Evolutionary conservation across 805 yeast species (phyloP), one percentile per base, ranked within the genome.

Genomic region (Nakazawaea ishiwadae): DNA sequence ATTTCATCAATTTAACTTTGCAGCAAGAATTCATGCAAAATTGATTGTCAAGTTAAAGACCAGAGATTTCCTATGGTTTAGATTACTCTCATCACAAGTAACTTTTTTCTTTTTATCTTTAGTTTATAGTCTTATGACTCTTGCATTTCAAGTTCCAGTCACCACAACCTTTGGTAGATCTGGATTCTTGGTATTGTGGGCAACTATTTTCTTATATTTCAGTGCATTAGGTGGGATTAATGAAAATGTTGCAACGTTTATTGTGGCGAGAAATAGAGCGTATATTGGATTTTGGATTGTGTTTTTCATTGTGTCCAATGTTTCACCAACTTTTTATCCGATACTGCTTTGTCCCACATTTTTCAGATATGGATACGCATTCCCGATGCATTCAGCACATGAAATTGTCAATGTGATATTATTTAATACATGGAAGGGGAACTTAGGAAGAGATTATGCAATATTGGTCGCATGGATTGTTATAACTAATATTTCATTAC

Each of bases 101-200:
- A 70, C 79, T 4, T 84, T 69, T 50, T 63, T 84, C 36, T 49
- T 82, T 18, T 52, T 84, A 23, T 75, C 89, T 14, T 61, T 85
- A 27, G 71, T 75, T 37, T 75, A 73, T 51, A 69, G 80, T 20
- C 60, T 77, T 27, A 76, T 85, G 5, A 71, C 86, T 23, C 71
- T 82, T 14, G 86, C 85, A 1, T 81, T 78, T 66, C 88, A 83
- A 54, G 69, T 82, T 18, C 74, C 77, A 49, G 73, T 81, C 55
- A 69, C 75, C 12, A 51, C 40, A 3, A 62, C 86, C 0, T 84
- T 77, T 11, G 89, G 87, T 1, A 66, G 63, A 35, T 67, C 74
- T 3, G 91, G 91, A 1, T 83, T 83, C 54, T 62, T 82, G 29
- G 77, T 83, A 1, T 79, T 75, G 48, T 84, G 90, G 90, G 62